Evolutionary conservation across 139 green algal species (phyloP).

Genomic region (Monoraphidium neglectum): DNA sequence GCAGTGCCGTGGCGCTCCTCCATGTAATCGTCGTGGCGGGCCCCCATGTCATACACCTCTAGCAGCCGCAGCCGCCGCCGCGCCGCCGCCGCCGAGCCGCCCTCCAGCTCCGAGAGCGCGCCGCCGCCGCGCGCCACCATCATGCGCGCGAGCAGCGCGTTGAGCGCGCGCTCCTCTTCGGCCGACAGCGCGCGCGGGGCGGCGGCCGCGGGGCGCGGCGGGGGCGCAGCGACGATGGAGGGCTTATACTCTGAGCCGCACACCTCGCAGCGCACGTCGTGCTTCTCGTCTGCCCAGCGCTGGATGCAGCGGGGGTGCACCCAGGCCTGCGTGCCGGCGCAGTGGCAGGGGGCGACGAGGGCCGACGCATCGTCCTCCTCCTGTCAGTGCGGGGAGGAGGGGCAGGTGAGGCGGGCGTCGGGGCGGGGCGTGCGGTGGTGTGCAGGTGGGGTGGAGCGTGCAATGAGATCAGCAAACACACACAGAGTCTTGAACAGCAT

Average conservation of each 20-base stretch:
- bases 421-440: too few species aligned
- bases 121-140: too few species aligned
- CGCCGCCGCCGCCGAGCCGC: too few species aligned
- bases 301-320: conserved; percentile 30
- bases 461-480: neutral
- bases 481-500: neutral
- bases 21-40: too few species aligned
- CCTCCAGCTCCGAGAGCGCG: too few species aligned
- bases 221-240: conserved; percentile 3
- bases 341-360: conserved; percentile 24
- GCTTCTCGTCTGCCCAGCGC: conserved; percentile 36
- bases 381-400: too few species aligned
- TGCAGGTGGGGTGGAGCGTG: neutral
- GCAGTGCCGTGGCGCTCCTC: conserved; percentile 6
- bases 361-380: conserved; percentile 12
- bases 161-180: too few species aligned
- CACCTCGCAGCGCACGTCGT: conserved; percentile 18
- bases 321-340: conserved; percentile 26
- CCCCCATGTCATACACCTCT: too few species aligned
- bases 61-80: too few species aligned
- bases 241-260: conserved; percentile 15
- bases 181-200: neutral
- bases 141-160: too few species aligned
- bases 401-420: too few species aligned
- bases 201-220: neutral